Evolutionary conservation across 495 filamentous ascomycete genomes (phyloP).

Genomic region (Hyaloscypha bicolor): DNA sequence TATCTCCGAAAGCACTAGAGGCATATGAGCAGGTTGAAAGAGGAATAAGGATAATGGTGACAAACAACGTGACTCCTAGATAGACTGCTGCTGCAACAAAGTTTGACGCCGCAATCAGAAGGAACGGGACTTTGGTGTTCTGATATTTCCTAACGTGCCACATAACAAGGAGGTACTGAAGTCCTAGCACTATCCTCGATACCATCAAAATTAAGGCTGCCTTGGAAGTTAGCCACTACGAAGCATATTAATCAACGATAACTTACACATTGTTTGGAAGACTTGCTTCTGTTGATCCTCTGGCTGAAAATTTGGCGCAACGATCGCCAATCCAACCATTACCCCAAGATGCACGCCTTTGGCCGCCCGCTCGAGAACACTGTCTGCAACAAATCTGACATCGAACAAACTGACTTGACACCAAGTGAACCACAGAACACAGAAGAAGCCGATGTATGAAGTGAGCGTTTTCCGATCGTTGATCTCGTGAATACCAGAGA

Average conservation of each 20-base stretch:
- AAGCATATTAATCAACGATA: neutral
- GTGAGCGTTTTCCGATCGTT: constrained; percentile 36
- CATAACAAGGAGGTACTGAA: constrained; percentile 57
- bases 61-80: constrained; percentile 46
- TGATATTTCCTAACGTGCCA: constrained; percentile 46
- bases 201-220: constrained; percentile 58
- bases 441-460: constrained; percentile 64
- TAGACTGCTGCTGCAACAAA: constrained; percentile 49
- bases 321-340: constrained; percentile 65
- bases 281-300: constrained; percentile 44
- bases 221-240: constrained; percentile 38
- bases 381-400: constrained; percentile 67
- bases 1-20: neutral
- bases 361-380: constrained; percentile 62
- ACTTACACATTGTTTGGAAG: constrained; percentile 52
- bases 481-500: constrained; percentile 59
- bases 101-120: constrained; percentile 46
- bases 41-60: neutral
- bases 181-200: constrained; percentile 54
- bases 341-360: constrained; percentile 63
- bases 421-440: constrained; percentile 75
- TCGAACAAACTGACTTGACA: constrained; percentile 68
- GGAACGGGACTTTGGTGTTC: constrained; percentile 36
- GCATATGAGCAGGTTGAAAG: neutral
- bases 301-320: constrained; percentile 43